Evolutionary conservation across 2,329 filamentous ascomycete genomes (phyloP), one percentile per base, ranked within the genome.

Genomic region (Botrytis byssoidea): DNA sequence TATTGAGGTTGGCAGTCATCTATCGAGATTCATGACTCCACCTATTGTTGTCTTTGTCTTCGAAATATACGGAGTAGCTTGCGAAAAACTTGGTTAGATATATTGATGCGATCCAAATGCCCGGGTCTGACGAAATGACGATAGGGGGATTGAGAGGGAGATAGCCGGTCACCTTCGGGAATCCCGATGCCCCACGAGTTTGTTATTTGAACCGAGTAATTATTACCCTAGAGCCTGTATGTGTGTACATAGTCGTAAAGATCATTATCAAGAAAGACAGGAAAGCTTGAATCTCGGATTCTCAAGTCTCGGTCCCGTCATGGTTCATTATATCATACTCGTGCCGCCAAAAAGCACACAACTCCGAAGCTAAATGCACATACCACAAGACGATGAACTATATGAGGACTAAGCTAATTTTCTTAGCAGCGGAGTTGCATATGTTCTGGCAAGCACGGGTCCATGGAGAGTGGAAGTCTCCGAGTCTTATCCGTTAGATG

Each of bases 21-120:
- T 20, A 57, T 68, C 66, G 35, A 29, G 16, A 68, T 42, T 42
- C 10, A 32, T 14, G 35, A 42, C 66, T 68, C 66, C 66, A 68
- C 48, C 14, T 22, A 25, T n/a, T 22, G n/a, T n/a, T 22, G n/a
- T 46, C 66, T 57, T 16, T 40, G 20, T 51, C 6, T 68, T 16
- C 3, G 18, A 32, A 29, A 25, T 51, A 40, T 42, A 55, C 25
- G 12, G 4, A 55, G 48, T n/a, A 20, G n/a, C 29, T 48, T 35
- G 32, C 18, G 5, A 25, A 40, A 42, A 42, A 68, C 32, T 42
- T 57, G 48, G 35, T 42, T 37, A 29, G 40, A 40, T 42, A 42
- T 57, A 57, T 57, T 18, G 46, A 55, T 55, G 48, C 48, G 35
- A 32, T 57, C 35, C 48, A 57, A 42, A 32, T 22, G 16, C 37